Evolutionary conservation across 371 early-diverging fungal genomes (phyloP).

Genomic region (Mortierella sp.): DNA sequence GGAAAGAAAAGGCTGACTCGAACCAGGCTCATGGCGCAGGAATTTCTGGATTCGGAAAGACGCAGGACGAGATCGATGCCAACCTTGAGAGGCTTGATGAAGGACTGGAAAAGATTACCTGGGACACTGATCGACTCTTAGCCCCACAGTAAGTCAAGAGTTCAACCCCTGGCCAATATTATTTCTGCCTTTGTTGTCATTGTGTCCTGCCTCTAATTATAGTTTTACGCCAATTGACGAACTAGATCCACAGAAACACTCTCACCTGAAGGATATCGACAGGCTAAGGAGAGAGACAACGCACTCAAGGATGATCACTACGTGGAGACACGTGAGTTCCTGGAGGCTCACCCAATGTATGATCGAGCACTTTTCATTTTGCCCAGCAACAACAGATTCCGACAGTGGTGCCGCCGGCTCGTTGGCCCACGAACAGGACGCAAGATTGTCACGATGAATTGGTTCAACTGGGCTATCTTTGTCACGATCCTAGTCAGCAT

Average conservation of each 20-base stretch:
- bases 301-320: constrained; percentile 60
- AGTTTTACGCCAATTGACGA: neutral
- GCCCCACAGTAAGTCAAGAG: constrained; percentile 27
- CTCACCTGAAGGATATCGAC: constrained; percentile 27
- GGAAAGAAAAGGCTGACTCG: constrained; percentile 13
- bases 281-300: constrained; percentile 48
- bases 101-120: constrained; percentile 50
- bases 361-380: constrained; percentile 74
- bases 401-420: constrained; percentile 72
- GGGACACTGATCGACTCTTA: constrained; percentile 24
- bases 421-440: constrained; percentile 63
- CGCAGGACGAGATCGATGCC: constrained; percentile 53
- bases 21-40: constrained; percentile 1
- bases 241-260: constrained; percentile 9
- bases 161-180: neutral
- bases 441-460: constrained; percentile 47
- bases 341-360: constrained; percentile 73
- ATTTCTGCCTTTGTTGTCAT: neutral
- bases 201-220: neutral
- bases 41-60: constrained; percentile 40
- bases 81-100: constrained; percentile 45
- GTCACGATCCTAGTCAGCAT: constrained; percentile 61
- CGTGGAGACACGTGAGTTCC: constrained; percentile 64
- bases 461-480: constrained; percentile 62
- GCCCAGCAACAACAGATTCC: constrained; percentile 64